phyloP scores from a whole-genome alignment of 208 protist species.

The Trypanosoma lewisi region DNA sequence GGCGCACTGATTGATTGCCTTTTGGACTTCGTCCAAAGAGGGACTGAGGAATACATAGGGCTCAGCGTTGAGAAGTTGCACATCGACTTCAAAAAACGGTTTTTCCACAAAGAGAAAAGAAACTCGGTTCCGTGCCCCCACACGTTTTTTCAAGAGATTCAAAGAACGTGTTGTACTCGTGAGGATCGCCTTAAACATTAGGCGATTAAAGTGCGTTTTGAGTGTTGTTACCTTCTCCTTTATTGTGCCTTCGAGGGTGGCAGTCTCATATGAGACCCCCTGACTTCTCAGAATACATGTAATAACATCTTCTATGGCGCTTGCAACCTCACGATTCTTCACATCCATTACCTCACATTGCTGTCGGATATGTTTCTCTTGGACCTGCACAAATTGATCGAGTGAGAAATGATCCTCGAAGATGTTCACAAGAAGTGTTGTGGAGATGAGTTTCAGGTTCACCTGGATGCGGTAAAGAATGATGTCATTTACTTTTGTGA shows the following conservation, averaged over 20 bases:
- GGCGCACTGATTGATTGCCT: conserved; percentile 93
- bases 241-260: conserved; percentile 48
- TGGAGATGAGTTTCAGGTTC: conserved; percentile 89
- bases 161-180: conserved; percentile 89
- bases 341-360: conserved; percentile 91
- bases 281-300: conserved; percentile 66
- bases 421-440: conserved; percentile 84
- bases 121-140: conserved; percentile 89
- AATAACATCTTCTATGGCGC: conserved; percentile 89
- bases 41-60: conserved; percentile 93
- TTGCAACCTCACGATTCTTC: conserved; percentile 94
- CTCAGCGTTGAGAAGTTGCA: conserved; percentile 91
- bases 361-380: conserved; percentile 88
- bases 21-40: conserved; percentile 94
- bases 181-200: conserved; percentile 93
- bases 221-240: conserved; percentile 79
- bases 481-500: conserved; percentile 92
- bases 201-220: conserved; percentile 88
- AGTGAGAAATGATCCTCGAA: conserved; percentile 49
- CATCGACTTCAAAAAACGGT: conserved; percentile 95
- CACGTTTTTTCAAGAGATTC: conserved; percentile 91
- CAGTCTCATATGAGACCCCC: conserved; percentile 35
- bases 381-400: conserved; percentile 91
- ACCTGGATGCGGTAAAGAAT: conserved; percentile 91
- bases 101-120: conserved; percentile 91